phyloP scores from a whole-genome alignment of 2,329 filamentous ascomycete genomes.

The Bertia moriformis region DNA sequence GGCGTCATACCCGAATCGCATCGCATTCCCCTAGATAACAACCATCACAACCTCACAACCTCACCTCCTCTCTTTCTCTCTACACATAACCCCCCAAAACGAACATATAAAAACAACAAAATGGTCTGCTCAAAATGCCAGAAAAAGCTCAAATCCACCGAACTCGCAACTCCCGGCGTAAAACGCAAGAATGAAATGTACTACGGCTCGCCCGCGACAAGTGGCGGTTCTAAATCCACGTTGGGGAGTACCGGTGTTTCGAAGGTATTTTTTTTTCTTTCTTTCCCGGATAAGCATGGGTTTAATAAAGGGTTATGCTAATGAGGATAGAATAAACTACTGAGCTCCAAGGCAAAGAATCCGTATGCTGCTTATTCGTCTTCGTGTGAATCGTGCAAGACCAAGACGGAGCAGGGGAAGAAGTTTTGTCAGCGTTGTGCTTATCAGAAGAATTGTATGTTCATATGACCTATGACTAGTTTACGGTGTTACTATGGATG shows the following conservation, averaged over 20 bases:
- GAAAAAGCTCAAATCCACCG: slow-evolving; percentile 42
- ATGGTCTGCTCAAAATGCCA: slow-evolving; percentile 56
- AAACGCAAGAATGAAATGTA: slow-evolving; percentile 57
- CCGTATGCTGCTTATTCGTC: slow-evolving; percentile 50
- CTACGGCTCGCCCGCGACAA: slow-evolving; percentile 37
- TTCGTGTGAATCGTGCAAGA: slow-evolving; percentile 45
- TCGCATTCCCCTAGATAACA: too few relatives aligned
- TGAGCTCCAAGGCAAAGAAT: slow-evolving; percentile 51
- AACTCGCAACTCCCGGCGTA: slow-evolving; percentile 47
- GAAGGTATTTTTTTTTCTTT: slow-evolving; percentile 26
- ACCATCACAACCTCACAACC: too few relatives aligned
- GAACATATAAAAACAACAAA: slow-evolving; percentile 5
- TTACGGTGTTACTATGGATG: not conserved
- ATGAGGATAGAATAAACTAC: slow-evolving; percentile 39
- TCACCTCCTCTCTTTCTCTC: too few relatives aligned
- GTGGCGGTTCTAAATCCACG: slow-evolving; percentile 22
- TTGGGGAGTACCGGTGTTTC: slow-evolving; percentile 41
- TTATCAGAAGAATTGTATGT: slow-evolving; percentile 43
- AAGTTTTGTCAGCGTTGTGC: slow-evolving; percentile 48
- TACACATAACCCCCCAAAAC: too few relatives aligned
- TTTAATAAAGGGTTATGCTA: not conserved
- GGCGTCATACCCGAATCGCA: too few relatives aligned
- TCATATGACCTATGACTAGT: not conserved
- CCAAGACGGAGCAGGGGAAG: slow-evolving; percentile 45
- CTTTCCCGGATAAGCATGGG: not conserved